Conservation (phyloP, 441 rosid species). For the Syzygium syzygioides region DNA sequence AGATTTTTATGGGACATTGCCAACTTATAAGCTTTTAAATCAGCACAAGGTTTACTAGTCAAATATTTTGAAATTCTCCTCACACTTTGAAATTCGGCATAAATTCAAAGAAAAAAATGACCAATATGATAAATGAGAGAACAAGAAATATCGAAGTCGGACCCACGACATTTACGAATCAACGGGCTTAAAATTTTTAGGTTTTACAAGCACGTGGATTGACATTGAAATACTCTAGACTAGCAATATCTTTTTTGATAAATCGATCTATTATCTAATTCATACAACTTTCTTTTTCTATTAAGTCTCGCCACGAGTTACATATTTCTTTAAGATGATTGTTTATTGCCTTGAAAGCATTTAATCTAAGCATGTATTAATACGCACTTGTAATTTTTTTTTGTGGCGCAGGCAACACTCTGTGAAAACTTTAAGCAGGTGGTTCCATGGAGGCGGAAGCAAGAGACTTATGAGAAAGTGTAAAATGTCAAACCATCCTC, state of each 20-base stretch:
- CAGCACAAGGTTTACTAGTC: background rate
- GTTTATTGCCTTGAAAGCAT: background rate
- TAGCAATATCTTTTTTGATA: background rate
- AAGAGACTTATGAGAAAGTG: background rate
- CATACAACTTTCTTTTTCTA: background rate
- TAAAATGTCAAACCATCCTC: background rate
- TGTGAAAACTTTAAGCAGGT: slow-evolving; percentile 6
- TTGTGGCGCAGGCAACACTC: background rate
- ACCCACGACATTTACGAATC: background rate
- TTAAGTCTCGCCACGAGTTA: background rate
- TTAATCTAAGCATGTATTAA: background rate
- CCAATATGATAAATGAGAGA: background rate
- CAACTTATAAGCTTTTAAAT: background rate
- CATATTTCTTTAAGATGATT: background rate
- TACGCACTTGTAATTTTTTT: background rate
- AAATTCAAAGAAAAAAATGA: background rate
- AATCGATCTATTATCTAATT: background rate
- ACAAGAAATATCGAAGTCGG: background rate
- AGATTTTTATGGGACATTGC: background rate
- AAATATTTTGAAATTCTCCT: background rate
- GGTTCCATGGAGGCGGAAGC: slow-evolving; percentile 10
- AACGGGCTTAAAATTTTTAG: background rate
- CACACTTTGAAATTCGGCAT: background rate
- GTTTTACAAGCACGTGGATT: background rate
- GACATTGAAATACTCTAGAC: background rate